A percentile compares a stretch with the other conserved stretches of the same genome.
Conservation (phyloP, 805 yeast genomes). For the Myxozyma mucilagina region DNA sequence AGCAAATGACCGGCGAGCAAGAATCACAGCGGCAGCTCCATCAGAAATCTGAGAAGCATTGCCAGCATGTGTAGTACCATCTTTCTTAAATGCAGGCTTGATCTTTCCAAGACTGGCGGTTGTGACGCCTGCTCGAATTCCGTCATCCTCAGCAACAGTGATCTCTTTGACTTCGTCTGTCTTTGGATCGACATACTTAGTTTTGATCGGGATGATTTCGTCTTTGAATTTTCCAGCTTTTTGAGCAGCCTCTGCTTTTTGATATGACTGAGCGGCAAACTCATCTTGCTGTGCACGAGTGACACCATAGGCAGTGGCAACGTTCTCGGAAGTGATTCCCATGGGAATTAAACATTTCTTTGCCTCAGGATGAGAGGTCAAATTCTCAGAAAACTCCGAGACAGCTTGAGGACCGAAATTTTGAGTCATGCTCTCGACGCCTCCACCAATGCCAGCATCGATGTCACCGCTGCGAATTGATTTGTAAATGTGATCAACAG, state of each 20-base stretch:
- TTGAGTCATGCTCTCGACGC: conserved; percentile 91
- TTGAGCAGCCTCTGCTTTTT: conserved; percentile 79
- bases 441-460: conserved; percentile 85
- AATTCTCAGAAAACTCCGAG: conserved; percentile 57
- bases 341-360: conserved; percentile 82
- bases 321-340: conserved; percentile 95
- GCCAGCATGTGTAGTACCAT: conserved; percentile 92
- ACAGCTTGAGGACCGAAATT: conserved; percentile 36
- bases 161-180: conserved; percentile 59
- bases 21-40: conserved; percentile 88
- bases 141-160: conserved; percentile 72
- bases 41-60: conserved; percentile 95
- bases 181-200: conserved; percentile 56
- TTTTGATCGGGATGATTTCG: conserved; percentile 81
- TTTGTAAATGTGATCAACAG: conserved; percentile 85
- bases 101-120: conserved; percentile 70
- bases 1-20: conserved; percentile 85
- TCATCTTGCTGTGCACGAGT: conserved; percentile 75
- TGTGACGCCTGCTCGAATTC: conserved; percentile 86
- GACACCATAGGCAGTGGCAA: conserved; percentile 65
- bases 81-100: conserved; percentile 81
- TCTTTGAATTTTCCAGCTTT: conserved; percentile 73
- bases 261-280: conserved; percentile 84
- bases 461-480: conserved; percentile 86
- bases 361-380: conserved; percentile 42